Percentiles rank a stretch among this genome's conserved stretches.
Evolutionary conservation across 2,329 filamentous ascomycete species (phyloP).

Genomic region (Claviceps sp.): DNA sequence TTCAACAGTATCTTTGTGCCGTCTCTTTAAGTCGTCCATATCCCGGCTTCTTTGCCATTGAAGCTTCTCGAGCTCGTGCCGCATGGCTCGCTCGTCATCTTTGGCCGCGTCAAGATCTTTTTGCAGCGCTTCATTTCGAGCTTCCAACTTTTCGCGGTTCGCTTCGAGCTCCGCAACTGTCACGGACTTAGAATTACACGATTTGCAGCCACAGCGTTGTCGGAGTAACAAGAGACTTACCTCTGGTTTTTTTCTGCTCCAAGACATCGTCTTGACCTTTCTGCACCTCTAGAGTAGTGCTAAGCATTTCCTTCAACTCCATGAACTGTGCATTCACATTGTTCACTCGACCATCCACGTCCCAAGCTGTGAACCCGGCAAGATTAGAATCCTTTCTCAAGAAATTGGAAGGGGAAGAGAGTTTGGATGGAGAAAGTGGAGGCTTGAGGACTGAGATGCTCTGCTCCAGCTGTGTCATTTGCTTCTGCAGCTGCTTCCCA

Average conservation of each 20-base stretch:
- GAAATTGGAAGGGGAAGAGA: conserved; percentile 38
- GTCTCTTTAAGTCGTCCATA: conserved; percentile 35
- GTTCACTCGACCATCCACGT: conserved; percentile 64
- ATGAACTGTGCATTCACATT: conserved; percentile 64
- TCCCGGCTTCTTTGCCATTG: conserved; percentile 30
- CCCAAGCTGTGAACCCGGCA: conserved; percentile 53
- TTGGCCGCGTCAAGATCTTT: conserved; percentile 43
- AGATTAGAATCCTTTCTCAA: conserved; percentile 65
- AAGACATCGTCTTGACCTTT: conserved; percentile 62
- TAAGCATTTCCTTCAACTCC: conserved; percentile 59
- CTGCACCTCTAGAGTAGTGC: conserved; percentile 52
- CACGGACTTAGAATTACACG: conserved; percentile 3
- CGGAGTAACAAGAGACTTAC: conserved; percentile 31
- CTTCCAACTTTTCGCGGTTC: conserved; percentile 31
- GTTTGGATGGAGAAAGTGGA: conserved; percentile 24
- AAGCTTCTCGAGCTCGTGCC: conserved; percentile 23
- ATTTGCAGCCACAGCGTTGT: neutral
- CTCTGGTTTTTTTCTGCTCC: conserved; percentile 58
- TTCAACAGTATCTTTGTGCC: conserved; percentile 21
- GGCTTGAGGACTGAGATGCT: conserved; percentile 21
- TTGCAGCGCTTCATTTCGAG: conserved; percentile 39
- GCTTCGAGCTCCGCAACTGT: conserved; percentile 36
- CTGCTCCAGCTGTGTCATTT: conserved; percentile 20
- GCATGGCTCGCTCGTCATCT: conserved; percentile 22
- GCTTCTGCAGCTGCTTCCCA: conserved; percentile 16